Base-by-base conservation (phyloP, 495 filamentous ascomycete genomes). In the Pyrenula massariospora region DNA sequence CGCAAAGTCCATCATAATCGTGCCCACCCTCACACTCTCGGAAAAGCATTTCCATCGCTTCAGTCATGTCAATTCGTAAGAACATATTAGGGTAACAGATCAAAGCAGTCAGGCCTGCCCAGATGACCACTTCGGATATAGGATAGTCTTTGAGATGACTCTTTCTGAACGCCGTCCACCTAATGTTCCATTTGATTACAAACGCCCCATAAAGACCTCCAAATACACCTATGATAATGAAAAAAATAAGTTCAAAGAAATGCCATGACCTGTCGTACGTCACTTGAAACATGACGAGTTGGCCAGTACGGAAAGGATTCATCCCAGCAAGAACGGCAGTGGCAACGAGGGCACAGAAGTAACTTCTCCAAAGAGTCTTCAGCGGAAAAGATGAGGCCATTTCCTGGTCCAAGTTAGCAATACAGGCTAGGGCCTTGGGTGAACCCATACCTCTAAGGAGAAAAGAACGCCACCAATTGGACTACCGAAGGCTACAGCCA, bases 281-380 rank as follows among this genome's bases (percentile, higher is more conserved):
- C 62, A 98, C 93, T 65, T 95, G 89, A 71, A 98, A 98, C 93
- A 98, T 98, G 79, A 98, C 93, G 47, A 98, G 78, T 63, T 97
- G 94, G n/a, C 93, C 93, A 1, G 93, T 98, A 55, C 93, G 76
- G 67, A 98, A 98, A 25, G 93, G 93, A 63, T 98, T 98, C 87
- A 98, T 94, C 36, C 87, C 82, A 19, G 93, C 89, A 21, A 98
- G 72, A 1, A 96, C 89, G 24, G 91, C 89, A 5, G 94, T 98
- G 21, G 94, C 94, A 12, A 98, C 93, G 56, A 98, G 72, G 36
- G 94, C 94, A 69, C 93, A 98, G 66, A 97, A 98, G 68, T 97
- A 98, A 64, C 89, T 95, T 59, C 93, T 79, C 93, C 94, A 97
- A 73, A 98, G 84, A 10, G 93, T 98, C 68, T 97, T 98, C 1